phyloP scores from a whole-genome alignment of 805 yeast genomes.

The Pichia scutulata region DNA sequence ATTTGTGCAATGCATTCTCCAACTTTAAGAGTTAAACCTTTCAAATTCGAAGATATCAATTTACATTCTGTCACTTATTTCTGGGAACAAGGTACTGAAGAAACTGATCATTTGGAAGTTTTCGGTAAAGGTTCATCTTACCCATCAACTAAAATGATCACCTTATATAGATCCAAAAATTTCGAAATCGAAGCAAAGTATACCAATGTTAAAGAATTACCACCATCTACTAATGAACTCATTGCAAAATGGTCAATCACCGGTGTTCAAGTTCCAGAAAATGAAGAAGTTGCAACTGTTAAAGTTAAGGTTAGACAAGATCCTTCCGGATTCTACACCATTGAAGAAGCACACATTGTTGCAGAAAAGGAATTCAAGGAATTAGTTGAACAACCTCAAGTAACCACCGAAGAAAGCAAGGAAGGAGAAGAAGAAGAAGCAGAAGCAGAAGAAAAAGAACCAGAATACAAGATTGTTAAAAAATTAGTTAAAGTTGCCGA shows the following conservation, averaged over 20 bases:
- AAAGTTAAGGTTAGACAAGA: conserved; percentile 95
- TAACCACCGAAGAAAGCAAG: conserved; percentile 26
- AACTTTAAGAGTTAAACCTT: conserved; percentile 96
- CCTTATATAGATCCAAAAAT: conserved; percentile 86
- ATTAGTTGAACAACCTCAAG: conserved; percentile 59
- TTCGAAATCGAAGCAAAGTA: conserved; percentile 81
- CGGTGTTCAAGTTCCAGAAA: conserved; percentile 77
- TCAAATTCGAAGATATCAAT: conserved; percentile 95
- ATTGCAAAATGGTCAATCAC: conserved; percentile 81
- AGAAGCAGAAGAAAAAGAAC: conserved; percentile 57
- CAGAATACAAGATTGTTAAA: conserved; percentile 83
- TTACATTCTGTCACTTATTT: conserved; percentile 85
- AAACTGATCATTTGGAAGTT: conserved; percentile 86
- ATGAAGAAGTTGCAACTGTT: conserved; percentile 70
- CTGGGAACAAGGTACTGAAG: conserved; percentile 94
- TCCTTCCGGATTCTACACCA: conserved; percentile 89
- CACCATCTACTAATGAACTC: conserved; percentile 54
- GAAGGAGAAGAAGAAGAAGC: conserved; percentile 12
- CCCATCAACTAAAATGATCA: conserved; percentile 95
- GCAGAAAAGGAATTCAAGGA: conserved; percentile 88
- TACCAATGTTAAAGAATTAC: conserved; percentile 67
- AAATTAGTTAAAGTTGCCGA: conserved; percentile 89
- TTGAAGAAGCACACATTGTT: conserved; percentile 91
- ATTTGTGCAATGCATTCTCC: conserved; percentile 99
- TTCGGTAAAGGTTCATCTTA: conserved; percentile 88